Conservation (phyloP, 2,329 filamentous ascomycete species). For the Zymoseptoria crescenta region DNA sequence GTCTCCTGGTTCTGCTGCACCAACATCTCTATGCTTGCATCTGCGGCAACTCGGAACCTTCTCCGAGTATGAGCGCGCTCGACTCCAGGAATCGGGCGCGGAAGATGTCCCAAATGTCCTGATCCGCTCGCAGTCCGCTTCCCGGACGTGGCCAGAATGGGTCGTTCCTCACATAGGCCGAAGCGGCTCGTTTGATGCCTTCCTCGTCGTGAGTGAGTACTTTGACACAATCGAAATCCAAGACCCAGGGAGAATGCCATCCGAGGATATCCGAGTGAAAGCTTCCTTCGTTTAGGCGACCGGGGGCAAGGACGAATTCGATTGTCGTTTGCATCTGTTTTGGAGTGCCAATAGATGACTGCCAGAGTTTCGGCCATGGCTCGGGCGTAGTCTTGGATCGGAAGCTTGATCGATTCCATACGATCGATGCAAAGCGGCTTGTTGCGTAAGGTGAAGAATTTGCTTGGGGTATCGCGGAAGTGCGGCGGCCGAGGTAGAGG, state of each 20-base stretch:
- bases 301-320: slow-evolving; percentile 45
- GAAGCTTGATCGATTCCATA: slow-evolving; percentile 38
- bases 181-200: slow-evolving; percentile 37
- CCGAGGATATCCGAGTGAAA: slow-evolving; percentile 4
- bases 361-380: slow-evolving; percentile 46
- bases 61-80: slow-evolving; percentile 4
- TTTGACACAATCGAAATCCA: slow-evolving; percentile 55
- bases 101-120: slow-evolving; percentile 10
- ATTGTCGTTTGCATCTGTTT: slow-evolving; percentile 47
- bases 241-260: slow-evolving; percentile 26
- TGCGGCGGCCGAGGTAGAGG: slow-evolving; percentile 40
- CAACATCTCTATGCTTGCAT: slow-evolving; percentile 10
- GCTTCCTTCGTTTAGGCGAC: neutral
- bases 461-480: slow-evolving; percentile 4
- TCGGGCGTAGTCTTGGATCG: slow-evolving; percentile 31
- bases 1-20: neutral
- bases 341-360: slow-evolving; percentile 42
- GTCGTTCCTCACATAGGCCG: slow-evolving; percentile 44
- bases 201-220: slow-evolving; percentile 38
- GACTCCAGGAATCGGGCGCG: slow-evolving; percentile 3
- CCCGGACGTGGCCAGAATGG: slow-evolving; percentile 43
- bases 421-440: slow-evolving; percentile 45
- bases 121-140: slow-evolving; percentile 2
- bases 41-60: slow-evolving; percentile 3
- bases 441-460: slow-evolving; percentile 41